These are phyloP conservation scores for Xylaria bambusicola DNA, from an alignment of 495 filamentous ascomycete genomes.

Conservation along the genomic window DNA sequence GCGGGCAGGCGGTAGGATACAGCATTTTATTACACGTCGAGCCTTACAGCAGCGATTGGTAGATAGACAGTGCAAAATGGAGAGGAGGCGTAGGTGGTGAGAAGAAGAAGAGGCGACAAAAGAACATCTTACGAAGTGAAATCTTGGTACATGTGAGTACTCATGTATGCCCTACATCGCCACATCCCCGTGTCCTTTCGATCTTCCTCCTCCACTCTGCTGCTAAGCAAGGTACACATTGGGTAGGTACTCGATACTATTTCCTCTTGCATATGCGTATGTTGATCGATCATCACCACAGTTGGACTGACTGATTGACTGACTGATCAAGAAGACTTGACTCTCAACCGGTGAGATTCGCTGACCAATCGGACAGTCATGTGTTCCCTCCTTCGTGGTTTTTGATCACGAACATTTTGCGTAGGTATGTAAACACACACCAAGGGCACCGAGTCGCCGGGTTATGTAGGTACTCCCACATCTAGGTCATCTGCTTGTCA, in stretches of 20 bases:
- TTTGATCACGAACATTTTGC: conserved; percentile 12
- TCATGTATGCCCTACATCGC: no score
- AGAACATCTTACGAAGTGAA: no score
- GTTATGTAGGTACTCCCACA: background rate
- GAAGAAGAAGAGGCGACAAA: no score
- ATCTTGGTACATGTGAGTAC: no score
- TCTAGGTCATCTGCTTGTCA: conserved; percentile 17
- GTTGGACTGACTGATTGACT: no score
- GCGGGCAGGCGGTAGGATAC: conserved; percentile 1
- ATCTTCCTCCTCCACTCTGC: background rate
- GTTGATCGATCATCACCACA: conserved; percentile 1
- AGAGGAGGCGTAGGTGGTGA: no score
- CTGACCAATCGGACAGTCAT: conserved; percentile 16
- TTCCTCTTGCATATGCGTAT: background rate
- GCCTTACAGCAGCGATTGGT: conserved; percentile 1
- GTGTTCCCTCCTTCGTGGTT: conserved; percentile 8
- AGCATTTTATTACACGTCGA: background rate
- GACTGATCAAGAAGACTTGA: conserved; percentile 4
- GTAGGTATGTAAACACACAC: background rate
- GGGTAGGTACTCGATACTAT: background rate
- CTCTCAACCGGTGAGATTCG: conserved; percentile 15
- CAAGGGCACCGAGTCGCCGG: background rate
- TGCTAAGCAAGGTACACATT: background rate
- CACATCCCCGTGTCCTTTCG: background rate
- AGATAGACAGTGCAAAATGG: background rate